Evolutionary conservation across 2,329 filamentous ascomycete species (phyloP).

Genomic region (Chalara sp.): DNA sequence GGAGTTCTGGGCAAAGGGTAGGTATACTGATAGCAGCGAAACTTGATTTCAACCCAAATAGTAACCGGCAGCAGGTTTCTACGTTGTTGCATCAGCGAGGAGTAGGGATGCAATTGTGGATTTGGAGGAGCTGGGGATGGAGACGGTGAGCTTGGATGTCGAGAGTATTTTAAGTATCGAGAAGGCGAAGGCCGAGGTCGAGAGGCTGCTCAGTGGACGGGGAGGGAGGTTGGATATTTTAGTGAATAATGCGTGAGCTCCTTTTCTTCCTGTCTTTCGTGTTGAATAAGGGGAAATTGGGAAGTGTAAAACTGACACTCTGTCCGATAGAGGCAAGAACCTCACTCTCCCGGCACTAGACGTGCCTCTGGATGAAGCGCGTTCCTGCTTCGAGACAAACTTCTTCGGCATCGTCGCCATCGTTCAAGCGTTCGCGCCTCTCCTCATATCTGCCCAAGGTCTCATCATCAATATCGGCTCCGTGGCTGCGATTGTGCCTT

Average conservation of each 20-base stretch:
- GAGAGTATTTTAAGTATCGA: slow-evolving; percentile 19
- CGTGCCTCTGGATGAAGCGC: slow-evolving; percentile 24
- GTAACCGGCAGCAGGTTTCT: slow-evolving; percentile 21
- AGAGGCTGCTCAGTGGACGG: slow-evolving; percentile 19
- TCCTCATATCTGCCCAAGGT: slow-evolving; percentile 24
- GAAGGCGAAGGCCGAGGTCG: slow-evolving; percentile 18
- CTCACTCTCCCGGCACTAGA: slow-evolving; percentile 25
- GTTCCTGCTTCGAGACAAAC: slow-evolving; percentile 31
- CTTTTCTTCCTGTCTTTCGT: background rate
- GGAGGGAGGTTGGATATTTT: slow-evolving; percentile 79
- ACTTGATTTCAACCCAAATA: background rate
- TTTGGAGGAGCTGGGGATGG: slow-evolving; percentile 24
- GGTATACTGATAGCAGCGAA: background rate
- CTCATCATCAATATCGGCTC: slow-evolving; percentile 23
- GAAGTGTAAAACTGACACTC: background rate
- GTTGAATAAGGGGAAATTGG: background rate
- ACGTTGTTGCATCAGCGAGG: slow-evolving; percentile 36
- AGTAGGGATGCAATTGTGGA: slow-evolving; percentile 27
- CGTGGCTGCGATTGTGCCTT: slow-evolving; percentile 63
- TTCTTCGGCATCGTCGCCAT: slow-evolving; percentile 36
- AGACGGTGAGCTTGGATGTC: slow-evolving; percentile 36
- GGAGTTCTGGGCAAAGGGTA: slow-evolving; percentile 31
- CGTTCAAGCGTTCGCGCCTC: slow-evolving; percentile 31
- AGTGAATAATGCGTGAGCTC: slow-evolving; percentile 75
- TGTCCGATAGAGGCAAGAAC: slow-evolving; percentile 18